Evolutionary conservation across 495 filamentous ascomycete species (phyloP), one percentile per base, ranked within the genome.

Genomic region (Penicillium cinerascens): DNA sequence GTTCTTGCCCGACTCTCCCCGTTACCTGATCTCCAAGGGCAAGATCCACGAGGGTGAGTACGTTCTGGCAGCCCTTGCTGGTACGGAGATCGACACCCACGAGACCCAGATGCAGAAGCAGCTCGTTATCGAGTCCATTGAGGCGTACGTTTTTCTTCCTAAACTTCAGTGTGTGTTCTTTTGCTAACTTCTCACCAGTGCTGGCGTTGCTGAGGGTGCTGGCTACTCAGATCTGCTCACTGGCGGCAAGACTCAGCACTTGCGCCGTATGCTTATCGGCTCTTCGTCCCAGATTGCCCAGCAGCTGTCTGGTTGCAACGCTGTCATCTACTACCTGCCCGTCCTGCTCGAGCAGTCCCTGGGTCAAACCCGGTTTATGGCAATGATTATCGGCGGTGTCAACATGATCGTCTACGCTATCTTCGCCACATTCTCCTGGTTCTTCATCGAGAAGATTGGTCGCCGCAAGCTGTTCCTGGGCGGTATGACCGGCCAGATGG

Each of bases 391-490:
- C 5, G 88, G 87, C 36, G 89, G 88, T 56, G 76, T 92, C 38
- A 92, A 91, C 74, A 91, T 91, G 87, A 78, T 92, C 38, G 82
- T 92, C 11, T 92, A 95, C 63, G 76, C 86, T 35, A 82, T 90
- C 63, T 90, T 87, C 54, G 56, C 87, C 72, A 91, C 87, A 0
- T 79, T 83, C 39, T 91, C 87, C 6, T 92, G 89, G 89, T 92
- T 91, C 76, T 81, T 88, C 61, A 87, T 92, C 48, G 88, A 92
- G 72, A 80, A 82, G 26, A 82, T 85, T 27, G 88, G 88, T 41
- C 81, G 88, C 13, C 80, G 88, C 21, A 87, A 88, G 67, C 74
- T 92, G 20, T 90, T 89, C 70, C 70, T 92, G 5, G 76, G 75
- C 27, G 88, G 88, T n/a, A 84, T 84, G 11, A 56, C 86, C 17